Percentiles rank a stretch among this genome's conserved stretches.
These are phyloP conservation scores for Xerocomellus intermedius DNA, from an alignment of 768 basidiomycete genomes.

Conservation along the genomic window DNA sequence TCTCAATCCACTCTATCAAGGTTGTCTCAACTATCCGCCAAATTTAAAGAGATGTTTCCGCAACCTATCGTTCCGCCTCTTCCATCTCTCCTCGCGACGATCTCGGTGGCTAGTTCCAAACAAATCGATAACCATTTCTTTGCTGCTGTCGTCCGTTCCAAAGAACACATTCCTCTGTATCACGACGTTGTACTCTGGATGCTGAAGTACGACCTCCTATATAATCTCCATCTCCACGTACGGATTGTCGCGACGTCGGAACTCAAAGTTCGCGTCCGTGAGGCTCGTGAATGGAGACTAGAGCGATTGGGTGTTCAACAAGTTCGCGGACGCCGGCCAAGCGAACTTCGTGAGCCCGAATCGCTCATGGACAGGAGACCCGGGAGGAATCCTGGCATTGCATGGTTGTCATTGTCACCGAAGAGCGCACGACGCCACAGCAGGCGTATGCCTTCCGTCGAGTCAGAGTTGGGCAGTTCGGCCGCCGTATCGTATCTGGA, in stretches of 20 bases:
- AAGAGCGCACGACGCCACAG: constrained; percentile 48
- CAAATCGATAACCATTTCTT: constrained; percentile 75
- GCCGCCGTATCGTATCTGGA: constrained; percentile 28
- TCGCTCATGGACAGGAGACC: constrained; percentile 15
- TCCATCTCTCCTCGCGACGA: constrained; percentile 67
- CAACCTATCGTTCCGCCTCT: constrained; percentile 64
- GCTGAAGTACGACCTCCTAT: constrained; percentile 80
- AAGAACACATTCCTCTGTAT: constrained; percentile 67
- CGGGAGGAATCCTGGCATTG: constrained; percentile 22
- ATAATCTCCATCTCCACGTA: constrained; percentile 82
- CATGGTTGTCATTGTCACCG: constrained; percentile 58
- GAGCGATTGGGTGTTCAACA: constrained; percentile 26
- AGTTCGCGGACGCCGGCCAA: constrained; percentile 22
- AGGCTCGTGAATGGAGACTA: constrained; percentile 37
- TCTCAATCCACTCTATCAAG: constrained; percentile 1
- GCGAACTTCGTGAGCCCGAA: constrained; percentile 18
- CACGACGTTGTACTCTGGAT: constrained; percentile 89
- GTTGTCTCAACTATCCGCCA: constrained; percentile 45
- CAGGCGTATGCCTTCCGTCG: constrained; percentile 45
- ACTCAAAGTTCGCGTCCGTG: constrained; percentile 70
- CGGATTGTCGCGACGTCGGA: constrained; percentile 76
- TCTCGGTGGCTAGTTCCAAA: constrained; percentile 68
- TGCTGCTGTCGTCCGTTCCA: constrained; percentile 68
- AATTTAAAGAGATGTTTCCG: constrained; percentile 64
- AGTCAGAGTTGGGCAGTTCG: constrained; percentile 45